Conservation (phyloP, 2,329 filamentous ascomycete species). For the Coniella lustricola region DNA sequence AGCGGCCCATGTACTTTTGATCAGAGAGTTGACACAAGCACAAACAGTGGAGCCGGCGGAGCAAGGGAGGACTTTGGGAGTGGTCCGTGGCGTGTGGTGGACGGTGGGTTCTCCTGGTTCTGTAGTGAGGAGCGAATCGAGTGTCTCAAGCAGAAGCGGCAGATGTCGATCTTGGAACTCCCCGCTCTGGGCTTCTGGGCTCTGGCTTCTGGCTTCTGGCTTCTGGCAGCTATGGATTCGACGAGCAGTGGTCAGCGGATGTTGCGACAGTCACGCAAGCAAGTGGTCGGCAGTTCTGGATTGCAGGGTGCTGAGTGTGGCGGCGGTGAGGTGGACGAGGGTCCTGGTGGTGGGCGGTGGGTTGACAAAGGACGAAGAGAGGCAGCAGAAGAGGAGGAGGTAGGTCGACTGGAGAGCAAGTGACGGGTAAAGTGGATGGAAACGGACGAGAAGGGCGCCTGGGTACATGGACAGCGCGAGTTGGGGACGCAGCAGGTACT, state of each 20-base stretch:
- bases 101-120: slow-evolving; percentile 7
- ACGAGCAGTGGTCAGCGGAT: not conserved
- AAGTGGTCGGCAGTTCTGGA: not conserved
- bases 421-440: slow-evolving; percentile 6
- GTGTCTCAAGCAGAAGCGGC: slow-evolving; percentile 15
- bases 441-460: slow-evolving; percentile 15
- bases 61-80: slow-evolving; percentile 15
- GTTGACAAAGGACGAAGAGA: slow-evolving; percentile 16
- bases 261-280: no score
- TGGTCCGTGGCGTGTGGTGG: slow-evolving; percentile 13
- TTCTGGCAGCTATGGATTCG: not conserved
- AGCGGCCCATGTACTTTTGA: slow-evolving; percentile 14
- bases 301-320: not conserved
- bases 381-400: slow-evolving; percentile 6
- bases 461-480: slow-evolving; percentile 11
- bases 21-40: slow-evolving; percentile 7
- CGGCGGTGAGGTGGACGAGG: not conserved
- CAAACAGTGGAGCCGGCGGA: slow-evolving; percentile 10
- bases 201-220: not conserved
- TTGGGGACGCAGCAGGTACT: slow-evolving; percentile 8
- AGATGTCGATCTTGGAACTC: slow-evolving; percentile 4
- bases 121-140: slow-evolving; percentile 10
- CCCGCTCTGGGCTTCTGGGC: not conserved
- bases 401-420: slow-evolving; percentile 3
- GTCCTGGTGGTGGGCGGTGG: not conserved